A percentile compares a stretch with the other conserved stretches of the same genome.
Conservation (phyloP, 2,329 filamentous ascomycete species). For the Microsporum canis region DNA sequence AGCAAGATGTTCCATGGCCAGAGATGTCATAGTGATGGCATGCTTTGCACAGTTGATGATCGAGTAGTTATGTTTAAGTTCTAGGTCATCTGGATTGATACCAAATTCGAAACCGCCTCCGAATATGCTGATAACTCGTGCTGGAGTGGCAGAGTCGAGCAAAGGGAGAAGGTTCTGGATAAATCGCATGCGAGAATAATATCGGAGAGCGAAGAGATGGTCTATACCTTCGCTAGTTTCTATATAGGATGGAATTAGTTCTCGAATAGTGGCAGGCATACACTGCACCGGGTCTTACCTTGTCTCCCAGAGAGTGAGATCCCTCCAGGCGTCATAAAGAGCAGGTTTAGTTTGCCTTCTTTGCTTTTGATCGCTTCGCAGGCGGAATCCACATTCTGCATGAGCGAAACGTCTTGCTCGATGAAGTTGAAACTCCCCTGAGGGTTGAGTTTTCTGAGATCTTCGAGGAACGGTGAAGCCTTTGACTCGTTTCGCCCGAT, state of each 20-base stretch:
- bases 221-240: slow-evolving; percentile 25
- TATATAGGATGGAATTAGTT: slow-evolving; percentile 14
- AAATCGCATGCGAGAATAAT: slow-evolving; percentile 29
- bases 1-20: slow-evolving; percentile 41
- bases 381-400: slow-evolving; percentile 25
- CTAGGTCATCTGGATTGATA: slow-evolving; percentile 38
- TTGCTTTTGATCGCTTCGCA: slow-evolving; percentile 22
- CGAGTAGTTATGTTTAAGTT: slow-evolving; percentile 19
- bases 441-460: slow-evolving; percentile 24
- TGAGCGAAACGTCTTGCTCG: slow-evolving; percentile 26
- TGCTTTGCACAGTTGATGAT: slow-evolving; percentile 25
- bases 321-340: slow-evolving; percentile 28
- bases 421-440: slow-evolving; percentile 20
- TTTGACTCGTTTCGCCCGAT: slow-evolving; percentile 34
- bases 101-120: slow-evolving; percentile 40
- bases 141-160: slow-evolving; percentile 20
- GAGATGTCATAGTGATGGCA: slow-evolving; percentile 40
- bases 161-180: slow-evolving; percentile 24
- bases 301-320: slow-evolving; percentile 39
- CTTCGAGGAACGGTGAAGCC: slow-evolving; percentile 34
- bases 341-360: slow-evolving; percentile 27
- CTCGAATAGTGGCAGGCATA: slow-evolving; percentile 27
- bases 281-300: slow-evolving; percentile 35
- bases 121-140: slow-evolving; percentile 45
- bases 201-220: slow-evolving; percentile 21